These are phyloP conservation scores for Lentithecium fluviatile DNA, from an alignment of 495 filamentous ascomycete species.

Conservation along the genomic window DNA sequence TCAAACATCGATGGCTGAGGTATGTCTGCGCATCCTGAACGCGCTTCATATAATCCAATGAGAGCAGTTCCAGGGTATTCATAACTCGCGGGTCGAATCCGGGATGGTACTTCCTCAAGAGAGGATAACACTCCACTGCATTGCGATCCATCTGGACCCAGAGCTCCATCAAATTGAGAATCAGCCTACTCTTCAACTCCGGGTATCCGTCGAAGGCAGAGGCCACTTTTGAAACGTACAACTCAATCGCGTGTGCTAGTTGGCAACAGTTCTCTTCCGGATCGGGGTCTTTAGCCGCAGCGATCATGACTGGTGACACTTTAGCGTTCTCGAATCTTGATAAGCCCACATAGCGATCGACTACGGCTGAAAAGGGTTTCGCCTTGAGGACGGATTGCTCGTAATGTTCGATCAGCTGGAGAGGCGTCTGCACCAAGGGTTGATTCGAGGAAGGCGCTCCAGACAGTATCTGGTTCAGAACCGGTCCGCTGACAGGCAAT, in stretches of 20 bases:
- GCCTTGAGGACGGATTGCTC: neutral
- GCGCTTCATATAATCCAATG: conserved; percentile 48
- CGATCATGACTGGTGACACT: neutral
- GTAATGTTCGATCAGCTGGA: neutral
- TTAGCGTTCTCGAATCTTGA: neutral
- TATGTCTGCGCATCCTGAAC: conserved; percentile 52
- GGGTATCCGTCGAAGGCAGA: conserved; percentile 49
- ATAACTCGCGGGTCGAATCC: conserved; percentile 49
- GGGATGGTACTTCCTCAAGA: conserved; percentile 45
- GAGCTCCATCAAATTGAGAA: conserved; percentile 47
- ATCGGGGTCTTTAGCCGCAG: too few relatives aligned
- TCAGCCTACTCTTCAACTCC: conserved; percentile 48
- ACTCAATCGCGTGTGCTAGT: conserved; percentile 43
- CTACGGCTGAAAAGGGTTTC: conserved; percentile 1
- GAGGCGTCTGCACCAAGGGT: neutral
- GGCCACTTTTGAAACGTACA: conserved; percentile 41
- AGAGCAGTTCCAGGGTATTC: conserved; percentile 51
- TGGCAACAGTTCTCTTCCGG: conserved; percentile 38
- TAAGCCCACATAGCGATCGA: conserved; percentile 2
- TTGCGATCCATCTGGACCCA: conserved; percentile 48
- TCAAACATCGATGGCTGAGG: conserved; percentile 42
- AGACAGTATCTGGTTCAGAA: conserved; percentile 41
- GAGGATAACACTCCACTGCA: conserved; percentile 38
- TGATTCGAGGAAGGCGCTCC: neutral
- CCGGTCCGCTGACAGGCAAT: conserved; percentile 49